Evolutionary conservation across 208 protist species (phyloP), one percentile per base, ranked within the genome.

Genomic region (Acanthamoeba sp.): DNA sequence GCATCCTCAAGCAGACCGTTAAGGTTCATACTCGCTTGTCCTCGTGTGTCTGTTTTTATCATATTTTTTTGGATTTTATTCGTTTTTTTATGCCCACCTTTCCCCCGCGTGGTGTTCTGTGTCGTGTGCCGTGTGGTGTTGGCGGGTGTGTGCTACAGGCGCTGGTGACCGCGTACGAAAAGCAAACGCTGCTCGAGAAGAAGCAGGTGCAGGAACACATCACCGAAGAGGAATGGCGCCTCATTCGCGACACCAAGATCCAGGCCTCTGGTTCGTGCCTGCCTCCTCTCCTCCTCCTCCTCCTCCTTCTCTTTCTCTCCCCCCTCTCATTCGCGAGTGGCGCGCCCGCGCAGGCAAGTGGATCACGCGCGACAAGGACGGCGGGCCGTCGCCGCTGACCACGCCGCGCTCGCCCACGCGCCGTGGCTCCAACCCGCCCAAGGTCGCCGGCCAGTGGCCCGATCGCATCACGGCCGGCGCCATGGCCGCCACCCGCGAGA

Each of bases 171-270:
- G 76, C 76, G 45, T 85, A 40, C 76, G 76, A 85, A 27, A 85
- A 1, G 5, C 3, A 85, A 1, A 36, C 45, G 27, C 7, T 85
- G 27, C 22, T 2, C 76, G 76, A 57, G 45, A 85, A 57, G 76
- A 85, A 85, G 76, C 38, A 10, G n/a, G n/a, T 45, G n/a, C 16
- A 2, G 7, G 76, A 85, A 18, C 42, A 38, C 29, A 85, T 85
- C 45, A 57, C 9, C 20, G 45, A 57, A 24, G 76, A 48, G 7
- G 76, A 85, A 32, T 85, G 76, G 76, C 76, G 38, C 29, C 42
- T 59, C 27, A 85, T 85, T 20, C 76, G 76, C 45, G 76, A 85
- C 42, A 85, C 76, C 76, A 85, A 85, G 76, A 85, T 85, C 9
- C 76, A 85, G 76, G 76, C 76, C 42, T 85, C 76, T 40, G 76